Conservation (phyloP, 2,329 filamentous ascomycete genomes). For the Cladosporium sp. region DNA sequence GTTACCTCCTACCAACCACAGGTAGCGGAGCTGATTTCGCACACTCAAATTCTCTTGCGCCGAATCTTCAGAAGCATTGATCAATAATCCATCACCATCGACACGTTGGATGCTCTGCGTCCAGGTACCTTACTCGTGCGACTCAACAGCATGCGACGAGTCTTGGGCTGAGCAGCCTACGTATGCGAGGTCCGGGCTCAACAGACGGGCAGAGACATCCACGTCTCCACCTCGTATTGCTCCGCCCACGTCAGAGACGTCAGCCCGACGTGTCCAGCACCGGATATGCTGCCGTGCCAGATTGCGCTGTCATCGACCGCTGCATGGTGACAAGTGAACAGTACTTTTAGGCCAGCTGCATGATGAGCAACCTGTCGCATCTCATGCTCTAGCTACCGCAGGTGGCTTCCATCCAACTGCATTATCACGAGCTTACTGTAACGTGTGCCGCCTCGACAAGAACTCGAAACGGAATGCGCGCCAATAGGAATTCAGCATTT, state of each 20-base stretch:
- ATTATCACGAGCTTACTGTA: background rate
- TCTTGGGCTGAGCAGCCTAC: constrained; percentile 2
- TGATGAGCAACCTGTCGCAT: background rate
- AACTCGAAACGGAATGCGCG: constrained; percentile 6
- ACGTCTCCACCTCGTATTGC: constrained; percentile 3
- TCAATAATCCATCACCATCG: too few species aligned
- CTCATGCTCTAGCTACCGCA: background rate
- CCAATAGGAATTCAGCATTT: constrained; percentile 1
- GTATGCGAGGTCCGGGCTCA: constrained; percentile 6
- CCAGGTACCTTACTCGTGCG: background rate
- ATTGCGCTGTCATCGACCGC: background rate
- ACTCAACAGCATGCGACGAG: background rate
- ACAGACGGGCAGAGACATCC: background rate
- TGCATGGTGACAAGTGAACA: background rate
- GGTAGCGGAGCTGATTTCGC: too few species aligned
- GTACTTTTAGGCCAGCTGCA: background rate
- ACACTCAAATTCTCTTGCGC: too few species aligned
- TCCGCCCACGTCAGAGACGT: background rate
- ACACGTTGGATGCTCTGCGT: too few species aligned
- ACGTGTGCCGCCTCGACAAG: background rate
- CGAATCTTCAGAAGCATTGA: too few species aligned
- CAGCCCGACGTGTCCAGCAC: background rate
- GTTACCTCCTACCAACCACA: too few species aligned
- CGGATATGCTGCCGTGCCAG: background rate
- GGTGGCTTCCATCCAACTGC: background rate